phyloP scores from a whole-genome alignment of 371 early-diverging fungal species.

The Mucor piriformis region DNA sequence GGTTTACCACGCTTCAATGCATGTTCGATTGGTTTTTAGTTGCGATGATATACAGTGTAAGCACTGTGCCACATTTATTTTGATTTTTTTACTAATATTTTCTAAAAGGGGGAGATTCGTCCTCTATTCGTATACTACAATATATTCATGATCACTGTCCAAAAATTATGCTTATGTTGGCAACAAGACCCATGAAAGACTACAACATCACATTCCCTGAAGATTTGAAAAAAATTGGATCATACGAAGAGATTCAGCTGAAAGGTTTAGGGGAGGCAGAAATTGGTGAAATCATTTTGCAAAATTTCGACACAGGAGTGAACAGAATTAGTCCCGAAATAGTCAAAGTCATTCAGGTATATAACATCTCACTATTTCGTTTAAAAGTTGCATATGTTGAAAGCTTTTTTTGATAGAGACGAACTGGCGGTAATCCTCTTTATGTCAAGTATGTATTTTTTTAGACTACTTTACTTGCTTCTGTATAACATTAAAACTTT shows the following conservation, averaged over 20 bases:
- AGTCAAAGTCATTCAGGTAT: slow-evolving; percentile 47
- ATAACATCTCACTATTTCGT: background rate
- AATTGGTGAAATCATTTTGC: slow-evolving; percentile 54
- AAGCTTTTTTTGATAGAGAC: slow-evolving; percentile 26
- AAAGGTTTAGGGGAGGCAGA: slow-evolving; percentile 52
- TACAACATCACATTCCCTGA: slow-evolving; percentile 45
- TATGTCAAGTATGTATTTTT: slow-evolving; percentile 51
- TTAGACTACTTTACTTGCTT: background rate
- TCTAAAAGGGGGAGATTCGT: slow-evolving; percentile 54
- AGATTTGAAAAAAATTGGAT: slow-evolving; percentile 31
- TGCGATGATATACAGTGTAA: slow-evolving; percentile 66
- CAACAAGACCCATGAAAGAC: slow-evolving; percentile 57
- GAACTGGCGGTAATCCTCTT: slow-evolving; percentile 63
- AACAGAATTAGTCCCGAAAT: slow-evolving; percentile 50
- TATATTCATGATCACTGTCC: slow-evolving; percentile 56
- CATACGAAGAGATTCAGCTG: slow-evolving; percentile 43
- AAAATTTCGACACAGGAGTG: slow-evolving; percentile 51
- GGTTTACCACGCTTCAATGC: slow-evolving; percentile 44
- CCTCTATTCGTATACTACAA: slow-evolving; percentile 43
- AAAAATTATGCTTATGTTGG: slow-evolving; percentile 42
- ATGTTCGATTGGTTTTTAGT: slow-evolving; percentile 49
- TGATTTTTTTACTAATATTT: too few species aligned
- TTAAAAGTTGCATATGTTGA: background rate
- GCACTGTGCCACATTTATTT: slow-evolving; percentile 18
- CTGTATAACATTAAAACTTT: too few species aligned